These are phyloP conservation scores for Blastomyces percursus DNA, from an alignment of 2,329 filamentous ascomycete genomes.

Conservation along the genomic window DNA sequence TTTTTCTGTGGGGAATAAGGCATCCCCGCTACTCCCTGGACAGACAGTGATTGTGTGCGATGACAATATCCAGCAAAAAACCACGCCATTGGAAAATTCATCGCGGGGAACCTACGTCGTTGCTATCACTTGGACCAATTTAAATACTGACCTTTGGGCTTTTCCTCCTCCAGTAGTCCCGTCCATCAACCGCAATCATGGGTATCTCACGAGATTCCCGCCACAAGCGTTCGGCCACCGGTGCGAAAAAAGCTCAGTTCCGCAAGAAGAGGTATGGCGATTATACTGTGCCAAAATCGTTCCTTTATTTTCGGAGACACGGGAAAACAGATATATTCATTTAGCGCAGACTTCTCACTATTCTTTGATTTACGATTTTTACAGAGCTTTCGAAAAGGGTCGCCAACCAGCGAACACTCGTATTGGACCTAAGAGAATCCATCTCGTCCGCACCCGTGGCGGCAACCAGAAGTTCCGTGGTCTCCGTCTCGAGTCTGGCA, in stretches of 20 bases:
- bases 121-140: neutral
- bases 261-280: slow-evolving; percentile 48
- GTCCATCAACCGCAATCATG: slow-evolving; percentile 69
- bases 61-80: neutral
- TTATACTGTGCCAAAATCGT: neutral
- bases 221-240: slow-evolving; percentile 99
- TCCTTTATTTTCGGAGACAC: neutral
- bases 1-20: neutral
- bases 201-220: slow-evolving; percentile 99
- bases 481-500: slow-evolving; percentile 95
- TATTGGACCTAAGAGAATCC: slow-evolving; percentile 94
- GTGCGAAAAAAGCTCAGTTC: slow-evolving; percentile 94
- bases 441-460: slow-evolving; percentile 92
- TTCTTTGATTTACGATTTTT: slow-evolving; percentile 39
- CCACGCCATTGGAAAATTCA: neutral
- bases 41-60: neutral
- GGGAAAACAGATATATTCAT: slow-evolving; percentile 42
- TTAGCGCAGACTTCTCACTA: slow-evolving; percentile 50
- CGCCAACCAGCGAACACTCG: slow-evolving; percentile 99
- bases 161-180: slow-evolving; percentile 26
- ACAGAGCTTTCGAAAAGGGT: slow-evolving; percentile 99
- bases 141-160: neutral
- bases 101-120: neutral
- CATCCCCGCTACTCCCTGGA: neutral
- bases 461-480: slow-evolving; percentile 99